Base-by-base conservation (phyloP, 768 basidiomycete species). In the Coprinellus aureogranulatus region DNA sequence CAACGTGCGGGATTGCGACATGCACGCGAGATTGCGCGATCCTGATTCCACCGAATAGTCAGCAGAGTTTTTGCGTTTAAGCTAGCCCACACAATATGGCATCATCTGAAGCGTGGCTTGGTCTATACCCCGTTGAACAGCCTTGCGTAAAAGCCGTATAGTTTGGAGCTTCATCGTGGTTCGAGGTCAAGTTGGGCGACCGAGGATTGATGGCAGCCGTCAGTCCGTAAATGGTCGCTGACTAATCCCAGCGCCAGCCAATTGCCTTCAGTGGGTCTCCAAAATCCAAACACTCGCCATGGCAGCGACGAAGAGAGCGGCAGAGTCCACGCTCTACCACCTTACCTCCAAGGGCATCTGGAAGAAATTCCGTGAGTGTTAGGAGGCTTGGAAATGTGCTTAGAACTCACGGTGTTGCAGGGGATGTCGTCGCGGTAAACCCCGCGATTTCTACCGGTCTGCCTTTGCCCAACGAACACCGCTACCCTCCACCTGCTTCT, bases 361-460 rank as follows among this genome's bases (percentile, higher is more conserved):
- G 94, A 96, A 95, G 84, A 93, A 90, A 77, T 93, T 97, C 68
- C 85, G 94, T 94, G 64, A 31, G 42, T 37, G 22, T 31, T 23
- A 14, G 18, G 34, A 9, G 14, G 1, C 22, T 41, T 20, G 54
- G 20, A n/a, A 44, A 23, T 28, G 20, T 27, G 4, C 0, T 40
- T 40, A 20, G 42, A 25, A 58, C 27, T 60, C 53, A 61, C 3
- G 61, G 48, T 48, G 42, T 50, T 54, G 31, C 74, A 96, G 94
- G 92, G 56, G 92, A 96, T 68, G 87, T 81, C 6, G 80, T 87
- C 25, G 90, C 83, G 59, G 84, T 94, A 60, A 94, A 94, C 72
- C 92, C 94, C 40, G 88, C 91, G 69, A 95, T 97, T 70, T 94
- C 93, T 11, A 87, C 82, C 60, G 94, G 94, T 71, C 82, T 98